A percentile compares a stretch with the other conserved stretches of the same genome.
These are phyloP conservation scores for Kodamaea anthophila DNA, from an alignment of 1,139 yeast genomes.

Conservation along the genomic window DNA sequence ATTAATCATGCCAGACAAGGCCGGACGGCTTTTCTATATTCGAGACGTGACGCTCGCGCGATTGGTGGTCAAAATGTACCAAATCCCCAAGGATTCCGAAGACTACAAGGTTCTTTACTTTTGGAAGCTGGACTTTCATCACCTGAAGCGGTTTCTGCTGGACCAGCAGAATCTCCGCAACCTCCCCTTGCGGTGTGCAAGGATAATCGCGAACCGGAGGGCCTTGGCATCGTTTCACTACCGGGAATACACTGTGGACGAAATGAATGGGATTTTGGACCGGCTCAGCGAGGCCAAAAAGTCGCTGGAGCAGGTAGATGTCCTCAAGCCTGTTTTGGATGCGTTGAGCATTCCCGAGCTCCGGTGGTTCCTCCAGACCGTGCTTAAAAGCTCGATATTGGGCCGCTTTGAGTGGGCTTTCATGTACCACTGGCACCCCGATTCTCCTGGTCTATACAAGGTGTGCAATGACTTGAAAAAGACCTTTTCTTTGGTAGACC, in stretches of 20 bases:
- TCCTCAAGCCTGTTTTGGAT: constrained; percentile 48
- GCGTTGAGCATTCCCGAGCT: constrained; percentile 59
- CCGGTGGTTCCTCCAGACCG: constrained; percentile 61
- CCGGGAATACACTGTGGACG: constrained; percentile 35
- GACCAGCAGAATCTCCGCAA: constrained; percentile 34
- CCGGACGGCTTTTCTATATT: constrained; percentile 47
- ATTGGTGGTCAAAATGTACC: constrained; percentile 30
- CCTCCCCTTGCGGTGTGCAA: constrained; percentile 26
- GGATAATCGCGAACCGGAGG: constrained; percentile 41
- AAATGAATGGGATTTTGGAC: constrained; percentile 56
- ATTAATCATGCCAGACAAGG: constrained; percentile 58
- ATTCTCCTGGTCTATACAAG: constrained; percentile 58
- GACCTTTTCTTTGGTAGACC: constrained; percentile 57
- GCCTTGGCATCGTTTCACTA: constrained; percentile 9
- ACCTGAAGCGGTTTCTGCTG: constrained; percentile 21
- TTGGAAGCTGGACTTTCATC: constrained; percentile 38
- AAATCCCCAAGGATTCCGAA: constrained; percentile 30
- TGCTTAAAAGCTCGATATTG: constrained; percentile 54
- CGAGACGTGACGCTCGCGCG: constrained; percentile 47
- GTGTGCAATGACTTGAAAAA: constrained; percentile 62
- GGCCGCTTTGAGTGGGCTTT: constrained; percentile 59
- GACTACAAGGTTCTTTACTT: constrained; percentile 29
- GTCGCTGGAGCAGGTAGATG: constrained; percentile 28
- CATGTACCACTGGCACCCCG: constrained; percentile 72
- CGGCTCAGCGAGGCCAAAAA: constrained; percentile 32